Percentiles rank a stretch among this genome's conserved stretches.
phyloP scores from a whole-genome alignment of 139 green algal species.

The Tetradesmus obliquus region DNA sequence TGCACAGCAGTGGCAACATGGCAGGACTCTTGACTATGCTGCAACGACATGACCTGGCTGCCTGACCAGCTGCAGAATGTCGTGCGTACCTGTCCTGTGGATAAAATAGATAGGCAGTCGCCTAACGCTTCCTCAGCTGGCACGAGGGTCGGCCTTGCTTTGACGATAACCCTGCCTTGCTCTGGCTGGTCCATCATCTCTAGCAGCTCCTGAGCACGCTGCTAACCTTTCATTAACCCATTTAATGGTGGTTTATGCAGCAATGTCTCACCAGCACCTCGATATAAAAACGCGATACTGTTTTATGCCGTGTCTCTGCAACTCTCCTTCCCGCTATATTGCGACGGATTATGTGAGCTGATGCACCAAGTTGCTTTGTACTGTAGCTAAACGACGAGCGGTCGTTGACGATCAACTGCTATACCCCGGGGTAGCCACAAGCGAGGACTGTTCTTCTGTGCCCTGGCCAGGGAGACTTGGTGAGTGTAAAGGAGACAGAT shows the following conservation, averaged over 20 bases:
- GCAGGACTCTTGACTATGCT: neutral
- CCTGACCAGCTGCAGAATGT: neutral
- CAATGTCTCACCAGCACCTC: neutral
- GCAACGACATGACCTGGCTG: neutral
- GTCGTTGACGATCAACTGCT: too few species aligned
- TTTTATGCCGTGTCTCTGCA: neutral
- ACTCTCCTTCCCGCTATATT: neutral
- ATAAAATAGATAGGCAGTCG: neutral
- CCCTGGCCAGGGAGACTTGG: too few species aligned
- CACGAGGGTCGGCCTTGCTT: slow-evolving; percentile 16
- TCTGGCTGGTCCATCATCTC: neutral
- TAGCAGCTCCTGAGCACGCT: neutral
- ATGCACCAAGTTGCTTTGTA: too few species aligned
- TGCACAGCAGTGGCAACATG: neutral
- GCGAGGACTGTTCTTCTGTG: too few species aligned
- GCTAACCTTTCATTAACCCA: neutral
- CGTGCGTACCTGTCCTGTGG: neutral
- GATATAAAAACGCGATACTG: neutral
- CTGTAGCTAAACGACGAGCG: too few species aligned
- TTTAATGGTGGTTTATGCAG: neutral
- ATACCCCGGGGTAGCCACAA: too few species aligned
- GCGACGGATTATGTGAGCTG: too few species aligned
- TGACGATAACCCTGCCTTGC: slow-evolving; percentile 9
- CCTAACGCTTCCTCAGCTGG: neutral
- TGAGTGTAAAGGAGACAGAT: too few species aligned